Percentiles rank a stretch among this genome's conserved stretches.
Evolutionary conservation across 345 rosid species (phyloP).

Genomic region (Excoecaria cochinchinensis): DNA sequence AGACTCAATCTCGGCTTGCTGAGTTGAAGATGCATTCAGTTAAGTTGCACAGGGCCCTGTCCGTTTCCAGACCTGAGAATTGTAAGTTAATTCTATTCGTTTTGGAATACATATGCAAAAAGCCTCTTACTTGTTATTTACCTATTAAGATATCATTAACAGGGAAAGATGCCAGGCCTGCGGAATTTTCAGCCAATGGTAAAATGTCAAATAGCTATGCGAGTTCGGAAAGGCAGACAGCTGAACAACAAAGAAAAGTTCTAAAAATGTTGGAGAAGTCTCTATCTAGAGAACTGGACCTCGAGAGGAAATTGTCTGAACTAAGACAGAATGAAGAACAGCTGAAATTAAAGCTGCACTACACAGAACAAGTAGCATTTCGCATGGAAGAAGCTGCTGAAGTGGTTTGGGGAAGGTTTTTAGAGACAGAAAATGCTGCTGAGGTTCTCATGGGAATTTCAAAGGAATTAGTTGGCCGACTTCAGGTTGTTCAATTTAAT

Average conservation of each 20-base stretch:
- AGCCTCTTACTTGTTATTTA: conserved; percentile 16
- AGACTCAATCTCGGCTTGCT: conserved; percentile 51
- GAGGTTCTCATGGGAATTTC: conserved; percentile 85
- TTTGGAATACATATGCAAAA: background rate
- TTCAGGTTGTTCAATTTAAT: conserved; percentile 69
- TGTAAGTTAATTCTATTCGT: conserved; percentile 39
- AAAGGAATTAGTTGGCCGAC: conserved; percentile 63
- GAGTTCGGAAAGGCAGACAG: conserved; percentile 44
- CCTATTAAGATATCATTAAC: conserved; percentile 21
- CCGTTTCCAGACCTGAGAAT: conserved; percentile 52
- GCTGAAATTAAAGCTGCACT: conserved; percentile 70
- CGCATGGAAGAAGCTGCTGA: conserved; percentile 98
- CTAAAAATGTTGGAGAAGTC: conserved; percentile 78
- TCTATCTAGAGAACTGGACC: conserved; percentile 69
- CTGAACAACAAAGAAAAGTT: conserved; percentile 55
- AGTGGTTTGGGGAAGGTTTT: conserved; percentile 87
- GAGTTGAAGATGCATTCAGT: conserved; percentile 70
- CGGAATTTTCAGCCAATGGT: conserved; percentile 42
- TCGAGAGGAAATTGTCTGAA: conserved; percentile 65
- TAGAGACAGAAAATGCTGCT: conserved; percentile 87
- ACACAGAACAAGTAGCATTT: conserved; percentile 69
- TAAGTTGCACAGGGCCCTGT: conserved; percentile 56
- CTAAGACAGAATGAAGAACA: conserved; percentile 67
- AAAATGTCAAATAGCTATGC: conserved; percentile 31
- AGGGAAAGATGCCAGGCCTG: conserved; percentile 50